These are phyloP conservation scores for Cicer cuneatum DNA, from an alignment of 306 rosid species.

Conservation along the genomic window DNA sequence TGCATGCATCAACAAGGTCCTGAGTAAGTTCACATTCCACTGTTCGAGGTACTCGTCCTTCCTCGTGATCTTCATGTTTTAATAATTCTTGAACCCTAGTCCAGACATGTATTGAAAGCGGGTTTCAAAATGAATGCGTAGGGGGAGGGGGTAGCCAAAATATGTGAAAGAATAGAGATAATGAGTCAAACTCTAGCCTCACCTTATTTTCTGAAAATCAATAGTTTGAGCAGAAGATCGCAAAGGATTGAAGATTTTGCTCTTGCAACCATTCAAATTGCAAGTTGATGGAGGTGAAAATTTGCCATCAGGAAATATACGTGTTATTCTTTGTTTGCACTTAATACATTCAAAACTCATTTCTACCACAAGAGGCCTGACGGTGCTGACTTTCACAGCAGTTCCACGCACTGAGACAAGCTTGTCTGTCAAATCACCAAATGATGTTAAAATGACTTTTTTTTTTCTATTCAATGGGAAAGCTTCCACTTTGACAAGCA, in stretches of 20 bases:
- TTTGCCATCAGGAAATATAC: constrained; percentile 86
- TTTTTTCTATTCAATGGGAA: constrained; percentile 22
- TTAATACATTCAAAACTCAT: constrained; percentile 83
- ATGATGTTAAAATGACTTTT: constrained; percentile 27
- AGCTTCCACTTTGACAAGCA: constrained; percentile 19
- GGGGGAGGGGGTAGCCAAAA: background rate
- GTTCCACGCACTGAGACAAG: constrained; percentile 95
- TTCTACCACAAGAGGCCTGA: constrained; percentile 75
- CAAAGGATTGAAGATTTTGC: constrained; percentile 73
- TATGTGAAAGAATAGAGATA: constrained; percentile 22
- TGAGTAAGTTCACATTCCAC: constrained; percentile 92
- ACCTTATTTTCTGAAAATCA: constrained; percentile 96
- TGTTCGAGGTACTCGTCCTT: constrained; percentile 95
- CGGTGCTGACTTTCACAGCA: constrained; percentile 83
- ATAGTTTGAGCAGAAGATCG: constrained; percentile 75
- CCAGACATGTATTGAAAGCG: constrained; percentile 17
- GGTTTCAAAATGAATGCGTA: constrained; percentile 21
- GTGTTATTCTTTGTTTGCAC: constrained; percentile 69
- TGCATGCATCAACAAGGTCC: constrained; percentile 94
- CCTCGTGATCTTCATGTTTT: constrained; percentile 91
- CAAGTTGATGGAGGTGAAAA: constrained; percentile 82
- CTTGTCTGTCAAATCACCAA: constrained; percentile 64
- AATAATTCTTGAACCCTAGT: constrained; percentile 80
- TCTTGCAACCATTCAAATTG: constrained; percentile 85
- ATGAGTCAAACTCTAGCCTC: constrained; percentile 34